Conservation (phyloP, 495 filamentous ascomycete genomes). For the Arthonia radiata region DNA sequence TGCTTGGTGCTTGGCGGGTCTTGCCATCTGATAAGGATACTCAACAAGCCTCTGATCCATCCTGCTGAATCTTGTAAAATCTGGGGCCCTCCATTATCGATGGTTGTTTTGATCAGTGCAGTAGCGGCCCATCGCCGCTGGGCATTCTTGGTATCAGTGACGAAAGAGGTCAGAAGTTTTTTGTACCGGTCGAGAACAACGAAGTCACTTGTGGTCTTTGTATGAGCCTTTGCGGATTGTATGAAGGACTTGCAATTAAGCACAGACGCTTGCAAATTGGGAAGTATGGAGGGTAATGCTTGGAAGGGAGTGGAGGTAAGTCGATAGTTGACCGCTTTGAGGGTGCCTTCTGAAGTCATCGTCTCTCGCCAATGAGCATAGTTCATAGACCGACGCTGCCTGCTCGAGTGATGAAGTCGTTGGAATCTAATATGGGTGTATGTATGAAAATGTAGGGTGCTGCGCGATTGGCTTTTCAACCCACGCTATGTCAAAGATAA, state of each 20-base stretch:
- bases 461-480: too few relatives aligned
- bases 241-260: conserved; percentile 23
- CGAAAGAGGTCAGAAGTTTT: conserved; percentile 46
- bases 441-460: too few relatives aligned
- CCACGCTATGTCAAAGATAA: too few relatives aligned
- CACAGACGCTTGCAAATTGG: conserved; percentile 33
- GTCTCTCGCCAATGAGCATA: too few relatives aligned
- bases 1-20: conserved; percentile 49
- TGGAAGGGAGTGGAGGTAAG: conserved; percentile 35
- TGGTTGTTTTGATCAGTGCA: conserved; percentile 49
- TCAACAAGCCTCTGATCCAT: conserved; percentile 49
- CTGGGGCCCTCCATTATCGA: conserved; percentile 64
- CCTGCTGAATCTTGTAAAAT: conserved; percentile 38
- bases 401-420: too few relatives aligned
- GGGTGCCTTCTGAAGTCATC: conserved; percentile 7
- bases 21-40: conserved; percentile 46
- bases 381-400: too few relatives aligned
- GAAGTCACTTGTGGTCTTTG: conserved; percentile 30
- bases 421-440: too few relatives aligned
- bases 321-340: conserved; percentile 41
- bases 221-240: conserved; percentile 12
- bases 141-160: conserved; percentile 43
- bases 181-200: conserved; percentile 50
- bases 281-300: conserved; percentile 36
- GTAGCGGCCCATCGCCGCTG: conserved; percentile 56